Evolutionary conservation across 2,329 filamentous ascomycete genomes (phyloP).

Genomic region (Neofusicoccum umdonicola): DNA sequence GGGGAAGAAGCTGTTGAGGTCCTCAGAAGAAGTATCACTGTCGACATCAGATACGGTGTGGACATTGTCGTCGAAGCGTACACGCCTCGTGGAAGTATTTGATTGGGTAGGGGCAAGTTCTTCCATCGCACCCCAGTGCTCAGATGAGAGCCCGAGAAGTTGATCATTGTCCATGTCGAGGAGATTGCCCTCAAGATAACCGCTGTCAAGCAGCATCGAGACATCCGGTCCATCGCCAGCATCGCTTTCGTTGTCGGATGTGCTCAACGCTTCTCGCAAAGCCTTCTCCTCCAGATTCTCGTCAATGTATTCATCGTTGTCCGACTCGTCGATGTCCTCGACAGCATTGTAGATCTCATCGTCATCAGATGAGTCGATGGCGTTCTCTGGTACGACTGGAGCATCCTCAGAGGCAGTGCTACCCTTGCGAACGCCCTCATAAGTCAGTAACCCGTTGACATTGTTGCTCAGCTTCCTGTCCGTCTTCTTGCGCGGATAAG

Average conservation of each 20-base stretch:
- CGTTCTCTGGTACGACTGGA: slow-evolving; percentile 30
- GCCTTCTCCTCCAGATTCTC: slow-evolving; percentile 75
- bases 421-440: slow-evolving; percentile 24
- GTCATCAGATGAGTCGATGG: slow-evolving; percentile 33
- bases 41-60: slow-evolving; percentile 57
- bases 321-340: slow-evolving; percentile 65
- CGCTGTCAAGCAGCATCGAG: slow-evolving; percentile 31
- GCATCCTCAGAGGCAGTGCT: slow-evolving; percentile 19
- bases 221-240: slow-evolving; percentile 14
- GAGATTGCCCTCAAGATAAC: slow-evolving; percentile 18
- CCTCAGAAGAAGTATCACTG: slow-evolving; percentile 47
- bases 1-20: slow-evolving; percentile 67
- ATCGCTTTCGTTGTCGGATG: slow-evolving; percentile 18
- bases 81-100: slow-evolving; percentile 53
- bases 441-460: slow-evolving; percentile 34
- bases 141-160: neutral
- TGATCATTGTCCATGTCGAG: slow-evolving; percentile 10
- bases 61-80: slow-evolving; percentile 68
- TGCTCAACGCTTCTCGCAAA: slow-evolving; percentile 50
- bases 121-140: slow-evolving; percentile 8
- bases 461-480: slow-evolving; percentile 36
- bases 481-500: slow-evolving; percentile 39
- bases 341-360: slow-evolving; percentile 65
- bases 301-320: slow-evolving; percentile 78
- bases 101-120: neutral